phyloP scores from a whole-genome alignment of 106 monocot species.

The Dioscorea dumetorum region DNA sequence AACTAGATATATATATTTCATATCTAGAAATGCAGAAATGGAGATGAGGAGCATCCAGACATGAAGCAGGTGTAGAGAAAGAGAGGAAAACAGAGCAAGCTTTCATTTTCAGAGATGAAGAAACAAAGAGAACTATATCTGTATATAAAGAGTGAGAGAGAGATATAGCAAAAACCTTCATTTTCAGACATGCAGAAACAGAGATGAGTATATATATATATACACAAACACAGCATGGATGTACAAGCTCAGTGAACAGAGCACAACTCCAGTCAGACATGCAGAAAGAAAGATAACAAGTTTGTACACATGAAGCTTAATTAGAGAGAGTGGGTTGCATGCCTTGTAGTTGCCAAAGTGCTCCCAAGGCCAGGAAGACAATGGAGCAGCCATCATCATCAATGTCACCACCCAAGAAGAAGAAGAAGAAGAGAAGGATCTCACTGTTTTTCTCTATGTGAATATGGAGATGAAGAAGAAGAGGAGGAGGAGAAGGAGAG shows the following conservation, averaged over 20 bases:
- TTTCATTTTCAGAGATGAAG: background rate
- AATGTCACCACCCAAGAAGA: background rate
- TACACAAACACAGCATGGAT: background rate
- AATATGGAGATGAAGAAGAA: background rate
- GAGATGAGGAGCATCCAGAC: no score
- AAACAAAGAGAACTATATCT: no score
- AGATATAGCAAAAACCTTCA: no score
- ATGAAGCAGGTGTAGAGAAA: no score
- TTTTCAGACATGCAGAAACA: no score
- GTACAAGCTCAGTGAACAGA: background rate
- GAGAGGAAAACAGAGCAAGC: background rate
- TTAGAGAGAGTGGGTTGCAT: background rate
- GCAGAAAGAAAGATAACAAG: no score
- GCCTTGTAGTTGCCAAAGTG: slow-evolving; percentile 41
- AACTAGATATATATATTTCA: no score
- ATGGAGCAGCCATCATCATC: slow-evolving; percentile 12
- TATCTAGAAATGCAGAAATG: no score
- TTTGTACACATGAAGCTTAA: background rate
- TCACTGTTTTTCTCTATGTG: background rate
- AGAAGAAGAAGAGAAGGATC: background rate
- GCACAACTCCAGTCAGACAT: background rate
- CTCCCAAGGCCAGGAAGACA: slow-evolving; percentile 42
- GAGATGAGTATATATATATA: no score
- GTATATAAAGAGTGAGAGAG: no score
- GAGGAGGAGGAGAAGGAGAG: background rate